These are phyloP conservation scores for Alnus glutinosa DNA, from an alignment of 306 rosid genomes.

Conservation along the genomic window DNA sequence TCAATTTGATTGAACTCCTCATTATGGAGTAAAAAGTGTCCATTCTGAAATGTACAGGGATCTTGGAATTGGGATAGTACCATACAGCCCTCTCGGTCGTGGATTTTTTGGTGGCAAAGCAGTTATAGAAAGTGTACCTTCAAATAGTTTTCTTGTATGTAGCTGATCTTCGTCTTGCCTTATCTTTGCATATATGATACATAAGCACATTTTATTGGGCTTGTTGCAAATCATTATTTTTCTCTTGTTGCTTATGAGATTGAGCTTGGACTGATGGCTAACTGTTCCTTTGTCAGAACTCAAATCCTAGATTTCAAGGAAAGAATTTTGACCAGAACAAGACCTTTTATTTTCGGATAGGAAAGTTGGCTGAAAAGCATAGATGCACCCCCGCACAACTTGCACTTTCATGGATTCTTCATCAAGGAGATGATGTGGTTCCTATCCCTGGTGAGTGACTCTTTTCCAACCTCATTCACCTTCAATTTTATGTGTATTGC, in stretches of 20 bases:
- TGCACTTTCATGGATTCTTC: constrained; percentile 69
- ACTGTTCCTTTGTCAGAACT: constrained; percentile 35
- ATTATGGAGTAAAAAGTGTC: background rate
- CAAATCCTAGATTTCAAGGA: constrained; percentile 57
- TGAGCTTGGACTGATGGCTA: constrained; percentile 1
- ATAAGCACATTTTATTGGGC: background rate
- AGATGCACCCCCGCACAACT: constrained; percentile 56
- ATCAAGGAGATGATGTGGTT: constrained; percentile 62
- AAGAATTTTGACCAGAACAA: constrained; percentile 66
- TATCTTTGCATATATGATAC: background rate
- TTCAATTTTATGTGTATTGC: background rate
- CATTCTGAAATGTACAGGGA: constrained; percentile 21
- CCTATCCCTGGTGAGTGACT: constrained; percentile 68
- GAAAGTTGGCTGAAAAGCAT: constrained; percentile 54
- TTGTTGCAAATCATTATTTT: background rate
- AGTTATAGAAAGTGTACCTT: constrained; percentile 23
- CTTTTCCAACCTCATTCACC: background rate
- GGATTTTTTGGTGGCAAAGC: constrained; percentile 44
- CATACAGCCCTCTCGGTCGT: constrained; percentile 44
- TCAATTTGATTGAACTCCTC: constrained; percentile 11
- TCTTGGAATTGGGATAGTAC: constrained; percentile 42
- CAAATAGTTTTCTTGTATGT: constrained; percentile 29
- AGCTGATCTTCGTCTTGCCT: background rate
- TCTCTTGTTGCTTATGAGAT: constrained; percentile 13
- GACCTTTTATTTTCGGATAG: constrained; percentile 38